A percentile compares a stretch with the other conserved stretches of the same genome.
Conservation (phyloP, 805 yeast genomes). For the Kluyveromyces wickerhamii region DNA sequence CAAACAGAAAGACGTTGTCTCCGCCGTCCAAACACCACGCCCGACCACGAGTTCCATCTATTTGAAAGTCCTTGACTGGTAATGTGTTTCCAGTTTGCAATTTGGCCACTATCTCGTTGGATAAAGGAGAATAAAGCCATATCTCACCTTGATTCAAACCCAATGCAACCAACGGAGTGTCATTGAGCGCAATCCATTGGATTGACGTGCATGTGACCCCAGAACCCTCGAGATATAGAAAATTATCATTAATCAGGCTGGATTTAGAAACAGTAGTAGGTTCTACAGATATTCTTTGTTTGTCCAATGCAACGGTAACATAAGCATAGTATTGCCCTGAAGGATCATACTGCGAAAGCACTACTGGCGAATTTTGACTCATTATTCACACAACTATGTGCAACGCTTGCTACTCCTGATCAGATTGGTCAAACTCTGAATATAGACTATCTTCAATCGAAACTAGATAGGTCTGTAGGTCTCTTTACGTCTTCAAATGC, state of each 20-base stretch:
- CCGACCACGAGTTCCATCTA: constrained; percentile 27
- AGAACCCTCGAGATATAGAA: constrained; percentile 20
- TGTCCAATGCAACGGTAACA: constrained; percentile 59
- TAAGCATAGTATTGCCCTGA: constrained; percentile 56
- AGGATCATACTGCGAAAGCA: constrained; percentile 51
- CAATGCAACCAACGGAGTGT: constrained; percentile 45
- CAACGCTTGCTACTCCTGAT: too few species aligned
- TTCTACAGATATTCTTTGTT: constrained; percentile 61
- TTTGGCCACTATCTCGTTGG: constrained; percentile 47
- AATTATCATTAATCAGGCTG: constrained; percentile 35
- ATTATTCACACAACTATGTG: too few species aligned
- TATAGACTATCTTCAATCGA: too few species aligned
- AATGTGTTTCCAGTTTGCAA: constrained; percentile 40
- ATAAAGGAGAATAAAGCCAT: constrained; percentile 58
- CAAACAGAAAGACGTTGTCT: constrained; percentile 59
- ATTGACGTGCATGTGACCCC: constrained; percentile 16
- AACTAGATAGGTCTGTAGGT: too few species aligned
- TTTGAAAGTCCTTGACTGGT: constrained; percentile 43
- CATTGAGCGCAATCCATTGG: constrained; percentile 27
- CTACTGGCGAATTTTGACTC: constrained; percentile 15
- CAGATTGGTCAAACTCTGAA: too few species aligned
- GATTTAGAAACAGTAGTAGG: constrained; percentile 35
- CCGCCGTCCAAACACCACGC: constrained; percentile 54
- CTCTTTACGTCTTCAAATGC: too few species aligned
- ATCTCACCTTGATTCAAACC: constrained; percentile 61